Evolutionary conservation across 257 asterid genomes (phyloP).

Genomic region (Euphrasia confusa): DNA sequence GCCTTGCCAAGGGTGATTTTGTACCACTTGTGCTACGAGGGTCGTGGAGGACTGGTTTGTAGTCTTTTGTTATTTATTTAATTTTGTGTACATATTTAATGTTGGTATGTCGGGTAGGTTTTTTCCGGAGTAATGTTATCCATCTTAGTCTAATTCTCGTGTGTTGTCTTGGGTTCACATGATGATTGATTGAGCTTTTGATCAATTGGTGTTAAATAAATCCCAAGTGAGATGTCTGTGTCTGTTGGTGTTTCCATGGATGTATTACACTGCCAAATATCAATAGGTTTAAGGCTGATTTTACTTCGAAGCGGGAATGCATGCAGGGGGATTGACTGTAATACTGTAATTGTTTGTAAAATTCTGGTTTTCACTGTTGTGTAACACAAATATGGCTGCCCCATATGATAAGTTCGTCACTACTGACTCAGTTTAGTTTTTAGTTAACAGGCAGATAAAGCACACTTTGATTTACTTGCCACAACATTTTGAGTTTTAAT

Average conservation of each 20-base stretch:
- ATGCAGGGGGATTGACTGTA: neutral
- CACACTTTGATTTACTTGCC: neutral
- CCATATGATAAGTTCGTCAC: neutral
- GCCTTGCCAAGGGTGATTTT: neutral
- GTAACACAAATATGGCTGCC: slow-evolving; percentile 11
- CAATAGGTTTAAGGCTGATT: slow-evolving; percentile 14
- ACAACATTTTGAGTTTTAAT: neutral
- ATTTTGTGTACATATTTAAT: neutral
- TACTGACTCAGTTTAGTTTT: neutral
- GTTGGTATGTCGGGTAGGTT: slow-evolving; percentile 4
- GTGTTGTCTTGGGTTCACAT: neutral
- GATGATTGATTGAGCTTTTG: neutral
- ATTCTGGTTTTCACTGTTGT: neutral
- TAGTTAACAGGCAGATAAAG: slow-evolving; percentile 11
- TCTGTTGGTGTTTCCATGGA: slow-evolving; percentile 5
- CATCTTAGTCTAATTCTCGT: neutral
- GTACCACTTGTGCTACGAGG: neutral
- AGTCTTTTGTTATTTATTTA: neutral
- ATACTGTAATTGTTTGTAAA: neutral
- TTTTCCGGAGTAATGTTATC: neutral
- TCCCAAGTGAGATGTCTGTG: neutral
- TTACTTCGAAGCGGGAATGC: slow-evolving; percentile 9
- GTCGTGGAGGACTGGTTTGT: too few species aligned
- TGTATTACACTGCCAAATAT: neutral
- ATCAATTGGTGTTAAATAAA: neutral